Base-by-base conservation (phyloP, 2,329 filamentous ascomycete species). In the Metarhizium rileyi region DNA sequence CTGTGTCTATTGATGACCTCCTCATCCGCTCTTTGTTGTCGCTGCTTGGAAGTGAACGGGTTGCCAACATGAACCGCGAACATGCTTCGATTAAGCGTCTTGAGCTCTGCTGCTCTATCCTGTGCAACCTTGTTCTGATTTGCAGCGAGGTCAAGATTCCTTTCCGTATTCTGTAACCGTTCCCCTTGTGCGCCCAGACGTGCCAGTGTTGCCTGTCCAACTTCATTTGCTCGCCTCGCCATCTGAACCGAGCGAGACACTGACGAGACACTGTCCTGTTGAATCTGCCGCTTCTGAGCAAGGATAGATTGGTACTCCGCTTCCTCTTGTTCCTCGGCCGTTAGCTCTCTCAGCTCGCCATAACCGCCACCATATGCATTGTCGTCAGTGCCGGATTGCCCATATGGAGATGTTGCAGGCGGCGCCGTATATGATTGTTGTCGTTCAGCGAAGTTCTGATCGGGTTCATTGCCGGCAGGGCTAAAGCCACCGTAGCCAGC, bases 31-130 rank as follows among this genome's bases (percentile, higher is more conserved):
- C 79, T 80, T 49, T 75, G 73, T 26, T 76, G 77, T 42, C 84
- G 78, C 56, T 76, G 78, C 54, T 78, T 81, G 14, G 80, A 81
- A 0, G 87, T 93, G 63, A 95, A 88, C 0, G 85, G 85, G 59
- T 89, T 89, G 48, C 75, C 74, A 25, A 90, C 83, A 60, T 90
- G 85, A 22, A 90, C 79, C 5, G 87, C 86, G 61, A 95, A 95
- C 89, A 96, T 95, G 71, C 84, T 90, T 54, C 85, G 76, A 67
- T 96, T 95, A 46, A 94, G 73, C 1, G 80, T 87, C 71, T 91
- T 91, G 35, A 96, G 72, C 62, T 95, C 89, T 44, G 82, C 80
- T 1, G 89, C 85, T 58, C 87, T 86, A 56, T 90, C 87, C 57
- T 90, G 83, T 0, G 87, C 87, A 52, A 86, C 72, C 51, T 81